Evolutionary conservation across 495 filamentous ascomycete genomes (phyloP), one percentile per base, ranked within the genome.

Genomic region (Acidomyces sp.): DNA sequence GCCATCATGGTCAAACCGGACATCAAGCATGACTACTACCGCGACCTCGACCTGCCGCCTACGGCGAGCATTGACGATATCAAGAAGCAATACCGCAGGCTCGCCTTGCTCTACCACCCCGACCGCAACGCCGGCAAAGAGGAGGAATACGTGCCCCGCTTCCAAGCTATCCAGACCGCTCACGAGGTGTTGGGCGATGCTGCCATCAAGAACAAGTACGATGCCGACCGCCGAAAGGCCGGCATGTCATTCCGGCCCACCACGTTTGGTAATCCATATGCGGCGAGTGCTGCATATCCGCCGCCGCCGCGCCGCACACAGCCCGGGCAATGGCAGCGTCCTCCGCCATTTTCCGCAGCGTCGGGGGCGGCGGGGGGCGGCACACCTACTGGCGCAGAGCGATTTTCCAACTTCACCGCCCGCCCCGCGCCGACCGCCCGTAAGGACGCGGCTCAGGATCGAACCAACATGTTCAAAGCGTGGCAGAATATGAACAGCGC

Each of bases 121-220:
- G 87, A 95, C 56, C 76, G 85, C 30, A 93, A 95, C 51, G 82
- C 78, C 3, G 87, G 87, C 30, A 69, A 70, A 46, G 86, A 93
- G 60, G 53, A 67, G 16, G 82, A 85, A 48, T 78, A 78, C 42
- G 83, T 76, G 42, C 63, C 82, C 15, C 81, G 80, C 53, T 94
- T 94, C 52, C 78, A 90, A 54, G 68, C 73, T 20, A 92, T 94
- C 39, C 82, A 90, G 56, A 70, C 78, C 1, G 87, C 87, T 17
- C 75, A 90, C 46, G 87, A 93, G 54, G 71, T 95, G 20, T 66
- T 95, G 19, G 70, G 66, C 42, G 83, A 93, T 48, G 63, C 76
- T 0, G 61, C 65, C 23, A 62, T 68, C 49, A 77, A 77, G 39
- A 56, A 69, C 10, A 87, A 82, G 51, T 92, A 90, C 52, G 87